A percentile compares a stretch with the other conserved stretches of the same genome.
Conservation (phyloP, 495 filamentous ascomycete species). For the Physcia stellaris region DNA sequence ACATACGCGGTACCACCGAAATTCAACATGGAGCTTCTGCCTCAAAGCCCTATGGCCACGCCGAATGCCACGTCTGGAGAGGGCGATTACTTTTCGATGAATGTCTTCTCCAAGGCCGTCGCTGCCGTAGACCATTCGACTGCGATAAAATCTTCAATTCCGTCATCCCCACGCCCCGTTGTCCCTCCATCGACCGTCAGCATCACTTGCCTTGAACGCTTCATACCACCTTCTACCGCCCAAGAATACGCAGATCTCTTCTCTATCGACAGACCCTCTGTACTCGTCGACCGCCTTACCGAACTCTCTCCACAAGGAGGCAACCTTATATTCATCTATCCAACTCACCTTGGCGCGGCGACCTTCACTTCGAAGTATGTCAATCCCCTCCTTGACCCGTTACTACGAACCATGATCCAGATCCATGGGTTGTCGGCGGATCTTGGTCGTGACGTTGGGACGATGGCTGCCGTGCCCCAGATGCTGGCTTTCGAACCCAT, state of each 20-base stretch:
- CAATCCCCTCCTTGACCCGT: slow-evolving; percentile 51
- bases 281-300: slow-evolving; percentile 51
- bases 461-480: slow-evolving; percentile 40
- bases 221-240: slow-evolving; percentile 48
- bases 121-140: slow-evolving; percentile 40
- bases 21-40: slow-evolving; percentile 48
- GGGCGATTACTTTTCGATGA: slow-evolving; percentile 45
- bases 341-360: slow-evolving; percentile 45
- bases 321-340: slow-evolving; percentile 54
- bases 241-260: slow-evolving; percentile 52
- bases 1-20: slow-evolving; percentile 49
- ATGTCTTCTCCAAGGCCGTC: slow-evolving; percentile 35
- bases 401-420: slow-evolving; percentile 51
- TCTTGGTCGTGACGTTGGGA: slow-evolving; percentile 41
- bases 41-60: slow-evolving; percentile 45
- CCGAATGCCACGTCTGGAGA: slow-evolving; percentile 35
- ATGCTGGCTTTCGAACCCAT: slow-evolving; percentile 48
- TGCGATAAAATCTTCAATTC: slow-evolving; percentile 24
- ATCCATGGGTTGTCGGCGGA: slow-evolving; percentile 49
- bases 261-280: slow-evolving; percentile 36
- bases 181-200: slow-evolving; percentile 52
- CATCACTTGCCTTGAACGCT: slow-evolving; percentile 55
- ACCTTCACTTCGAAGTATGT: slow-evolving; percentile 54
- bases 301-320: slow-evolving; percentile 50
- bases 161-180: slow-evolving; percentile 42